phyloP scores from a whole-genome alignment of 176 grass and related monocot genomes.

The Ananas comosus region DNA sequence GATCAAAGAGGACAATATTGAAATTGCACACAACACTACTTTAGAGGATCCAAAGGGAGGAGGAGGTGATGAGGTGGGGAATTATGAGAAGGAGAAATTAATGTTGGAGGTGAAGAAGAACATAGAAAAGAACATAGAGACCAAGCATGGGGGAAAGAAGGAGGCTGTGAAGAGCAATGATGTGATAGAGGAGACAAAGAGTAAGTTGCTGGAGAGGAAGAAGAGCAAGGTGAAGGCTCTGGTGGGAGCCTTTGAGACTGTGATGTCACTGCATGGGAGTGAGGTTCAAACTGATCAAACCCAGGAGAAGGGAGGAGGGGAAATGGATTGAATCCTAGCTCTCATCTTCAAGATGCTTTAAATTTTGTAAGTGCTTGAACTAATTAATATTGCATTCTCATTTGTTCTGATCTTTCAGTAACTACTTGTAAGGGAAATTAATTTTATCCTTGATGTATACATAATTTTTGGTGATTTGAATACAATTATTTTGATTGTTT shows the following conservation, averaged over 20 bases:
- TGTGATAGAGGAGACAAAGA: constrained; percentile 58
- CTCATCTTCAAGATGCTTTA: too few relatives aligned
- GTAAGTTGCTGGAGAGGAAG: constrained; percentile 59
- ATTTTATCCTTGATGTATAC: too few relatives aligned
- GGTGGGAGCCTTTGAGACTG: constrained; percentile 70
- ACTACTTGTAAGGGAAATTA: too few relatives aligned
- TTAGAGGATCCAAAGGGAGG: background rate
- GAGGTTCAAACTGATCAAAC: constrained; percentile 1
- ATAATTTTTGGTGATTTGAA: too few relatives aligned
- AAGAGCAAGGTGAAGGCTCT: constrained; percentile 81
- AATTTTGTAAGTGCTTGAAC: too few relatives aligned
- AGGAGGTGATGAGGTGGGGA: constrained; percentile 10
- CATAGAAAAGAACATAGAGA: constrained; percentile 4
- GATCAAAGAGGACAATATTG: background rate
- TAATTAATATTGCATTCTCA: too few relatives aligned
- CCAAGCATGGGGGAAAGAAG: constrained; percentile 31
- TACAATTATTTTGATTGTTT: too few relatives aligned
- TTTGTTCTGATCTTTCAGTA: too few relatives aligned
- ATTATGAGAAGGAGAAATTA: constrained; percentile 1
- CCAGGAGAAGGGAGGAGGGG: background rate
- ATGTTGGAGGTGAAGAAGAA: constrained; percentile 1
- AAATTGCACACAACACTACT: background rate
- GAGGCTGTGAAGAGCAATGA: constrained; percentile 46
- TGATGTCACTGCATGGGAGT: constrained; percentile 39
- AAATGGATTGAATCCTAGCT: too few relatives aligned